Conservation (phyloP, 768 basidiomycete genomes). For the Cyclocybe aegerita region DNA sequence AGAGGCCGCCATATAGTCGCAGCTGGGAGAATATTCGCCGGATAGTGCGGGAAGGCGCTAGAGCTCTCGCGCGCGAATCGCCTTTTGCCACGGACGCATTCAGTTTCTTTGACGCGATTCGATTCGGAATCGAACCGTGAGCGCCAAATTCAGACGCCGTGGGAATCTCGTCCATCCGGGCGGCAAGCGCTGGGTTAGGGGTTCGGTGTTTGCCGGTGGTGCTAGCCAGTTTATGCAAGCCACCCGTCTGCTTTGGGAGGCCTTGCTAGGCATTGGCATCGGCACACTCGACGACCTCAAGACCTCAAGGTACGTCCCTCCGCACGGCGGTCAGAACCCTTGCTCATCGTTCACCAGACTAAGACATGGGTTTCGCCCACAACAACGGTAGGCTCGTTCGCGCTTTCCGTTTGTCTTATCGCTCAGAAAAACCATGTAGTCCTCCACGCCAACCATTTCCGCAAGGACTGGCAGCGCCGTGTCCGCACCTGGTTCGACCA, state of each 20-base stretch:
- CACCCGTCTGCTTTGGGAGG: conserved; percentile 31
- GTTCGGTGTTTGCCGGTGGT: conserved; percentile 34
- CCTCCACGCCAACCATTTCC: conserved; percentile 93
- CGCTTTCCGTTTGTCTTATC: conserved; percentile 1
- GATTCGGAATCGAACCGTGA: conserved; percentile 12
- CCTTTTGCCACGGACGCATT: no score
- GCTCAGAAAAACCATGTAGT: conserved; percentile 39
- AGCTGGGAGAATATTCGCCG: no score
- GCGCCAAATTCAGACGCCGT: conserved; percentile 3
- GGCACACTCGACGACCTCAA: conserved; percentile 18
- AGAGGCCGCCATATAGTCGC: no score
- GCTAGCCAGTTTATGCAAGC: conserved; percentile 42
- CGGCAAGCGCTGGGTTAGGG: conserved; percentile 30
- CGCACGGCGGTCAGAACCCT: not conserved
- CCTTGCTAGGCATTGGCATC: conserved; percentile 30
- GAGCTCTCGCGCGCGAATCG: no score
- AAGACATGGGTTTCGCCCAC: conserved; percentile 74
- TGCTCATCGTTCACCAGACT: conserved; percentile 30
- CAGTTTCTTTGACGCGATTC: conserved; percentile 5
- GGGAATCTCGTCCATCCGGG: conserved; percentile 4
- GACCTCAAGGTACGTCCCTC: conserved; percentile 14
- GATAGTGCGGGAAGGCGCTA: no score
- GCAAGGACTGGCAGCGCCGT: conserved; percentile 98
- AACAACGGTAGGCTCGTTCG: conserved; percentile 66
- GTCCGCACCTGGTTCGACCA: conserved; percentile 99